Conservation (phyloP, 2,329 filamentous ascomycete species). For the Colletotrichum siamense region DNA sequence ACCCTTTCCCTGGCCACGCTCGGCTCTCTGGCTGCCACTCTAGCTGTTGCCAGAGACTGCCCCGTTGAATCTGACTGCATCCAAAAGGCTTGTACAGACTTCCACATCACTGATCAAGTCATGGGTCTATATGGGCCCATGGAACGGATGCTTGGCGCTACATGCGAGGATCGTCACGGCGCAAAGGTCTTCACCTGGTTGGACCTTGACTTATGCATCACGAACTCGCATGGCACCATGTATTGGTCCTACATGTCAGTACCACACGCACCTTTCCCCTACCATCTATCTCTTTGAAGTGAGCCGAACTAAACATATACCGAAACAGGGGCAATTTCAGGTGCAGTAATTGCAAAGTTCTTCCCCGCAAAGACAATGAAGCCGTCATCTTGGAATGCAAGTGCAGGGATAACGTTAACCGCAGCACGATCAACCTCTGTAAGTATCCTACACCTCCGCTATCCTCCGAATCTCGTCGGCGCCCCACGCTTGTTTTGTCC, state of each 20-base stretch:
- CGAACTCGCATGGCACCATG: not conserved
- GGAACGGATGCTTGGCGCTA: not conserved
- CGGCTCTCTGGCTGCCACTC: not conserved
- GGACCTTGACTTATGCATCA: not conserved
- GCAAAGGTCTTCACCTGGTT: not conserved
- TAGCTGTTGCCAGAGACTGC: not conserved
- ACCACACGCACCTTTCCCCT: not conserved
- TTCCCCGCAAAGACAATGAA: not conserved
- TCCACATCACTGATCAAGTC: not conserved
- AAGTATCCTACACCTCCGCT: not conserved
- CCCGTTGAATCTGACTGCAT: not conserved
- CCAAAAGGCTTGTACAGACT: not conserved
- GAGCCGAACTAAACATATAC: not conserved
- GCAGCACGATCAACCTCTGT: not conserved
- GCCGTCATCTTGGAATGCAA: not conserved
- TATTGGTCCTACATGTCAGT: not conserved
- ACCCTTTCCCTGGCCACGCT: not conserved
- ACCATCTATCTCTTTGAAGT: not conserved
- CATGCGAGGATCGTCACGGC: not conserved
- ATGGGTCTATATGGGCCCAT: not conserved
- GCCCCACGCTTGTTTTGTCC: not conserved
- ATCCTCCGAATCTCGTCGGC: rapidly evolving
- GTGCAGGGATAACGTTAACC: not conserved
- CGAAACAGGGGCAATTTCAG: not conserved
- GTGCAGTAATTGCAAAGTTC: not conserved